Evolutionary conservation across 805 yeast species (phyloP), one percentile per base, ranked within the genome.

Genomic region (Candida argentea): DNA sequence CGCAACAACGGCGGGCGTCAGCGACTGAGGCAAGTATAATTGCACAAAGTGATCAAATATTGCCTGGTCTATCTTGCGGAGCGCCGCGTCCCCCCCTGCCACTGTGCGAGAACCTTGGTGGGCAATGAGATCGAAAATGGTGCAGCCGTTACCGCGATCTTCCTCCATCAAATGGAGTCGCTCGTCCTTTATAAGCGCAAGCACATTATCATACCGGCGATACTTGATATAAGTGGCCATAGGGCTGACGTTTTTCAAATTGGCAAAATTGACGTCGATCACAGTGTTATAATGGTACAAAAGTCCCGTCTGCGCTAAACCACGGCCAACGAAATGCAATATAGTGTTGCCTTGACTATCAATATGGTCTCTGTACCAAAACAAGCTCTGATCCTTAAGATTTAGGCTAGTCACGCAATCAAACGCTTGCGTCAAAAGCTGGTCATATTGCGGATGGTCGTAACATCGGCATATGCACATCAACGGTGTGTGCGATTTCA

Each of bases 301-400:
- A 11, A 61, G 27, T 11, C 37, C 25, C 1, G 63, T 47, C 20
- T 39, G 22, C n/a, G 26, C 43, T 16, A 82, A 49, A 10, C 68
- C 65, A 9, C 66, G 65, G 27, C 70, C 67, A 17, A 84, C 55
- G 3, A 81, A 67, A 51, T 89, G 97, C 18, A 89, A 54, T 3
- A 89, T 44, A 0, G 91, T 74, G 45, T 86, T 85, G 0, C 89
- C 89, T 31, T 71, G 67, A 14, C 48, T 51, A 44, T 89, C 96
- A 5, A 72, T 55, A 45, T 89, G 96, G 14, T 45, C 37, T 3
- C 43, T 36, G 28, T 44, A 46, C n/a, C 1, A n/a, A n/a, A n/a
- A 70, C 73, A n/a, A n/a, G n/a, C n/a, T n/a, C n/a, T n/a, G n/a
- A n/a, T n/a, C n/a, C n/a, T n/a, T n/a, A n/a, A n/a, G n/a, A n/a